Percentiles rank a stretch among this genome's conserved stretches.
Conservation (phyloP, 108 stramenopile genomes). For the Fragilaria radians region DNA sequence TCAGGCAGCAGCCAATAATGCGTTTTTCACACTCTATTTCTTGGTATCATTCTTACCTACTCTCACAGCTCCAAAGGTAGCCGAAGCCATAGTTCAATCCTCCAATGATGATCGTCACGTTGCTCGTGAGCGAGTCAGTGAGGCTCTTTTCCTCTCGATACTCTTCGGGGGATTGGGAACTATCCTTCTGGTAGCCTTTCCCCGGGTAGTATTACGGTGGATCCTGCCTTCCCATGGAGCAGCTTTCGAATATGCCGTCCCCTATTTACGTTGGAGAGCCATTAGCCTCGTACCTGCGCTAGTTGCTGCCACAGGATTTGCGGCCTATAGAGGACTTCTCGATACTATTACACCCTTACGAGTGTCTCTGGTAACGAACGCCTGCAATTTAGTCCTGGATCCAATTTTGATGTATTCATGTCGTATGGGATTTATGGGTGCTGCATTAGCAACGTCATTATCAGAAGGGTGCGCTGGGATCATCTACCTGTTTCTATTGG, state of each 20-base stretch:
- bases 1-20: slow-evolving; percentile 79
- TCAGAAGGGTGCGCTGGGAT: slow-evolving; percentile 49
- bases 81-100: slow-evolving; percentile 44
- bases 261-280: slow-evolving; percentile 65
- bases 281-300: slow-evolving; percentile 70
- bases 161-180: slow-evolving; percentile 57
- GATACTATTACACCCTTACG: slow-evolving; percentile 82
- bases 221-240: slow-evolving; percentile 38
- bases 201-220: slow-evolving; percentile 28
- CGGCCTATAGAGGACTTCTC: slow-evolving; percentile 69
- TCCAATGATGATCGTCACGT: slow-evolving; percentile 50
- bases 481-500: slow-evolving; percentile 50
- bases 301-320: slow-evolving; percentile 63
- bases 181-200: slow-evolving; percentile 34
- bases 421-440: slow-evolving; percentile 57
- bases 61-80: slow-evolving; percentile 75
- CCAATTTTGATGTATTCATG: slow-evolving; percentile 51
- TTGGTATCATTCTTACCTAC: slow-evolving; percentile 69
- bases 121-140: slow-evolving; percentile 50
- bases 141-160: slow-evolving; percentile 62
- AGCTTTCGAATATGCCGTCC: slow-evolving; percentile 57
- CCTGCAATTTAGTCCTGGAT: slow-evolving; percentile 65
- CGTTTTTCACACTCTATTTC: slow-evolving; percentile 70
- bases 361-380: slow-evolving; percentile 60
- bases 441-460: slow-evolving; percentile 63